Evolutionary conservation across 202 grass and related monocot species (phyloP).

Genomic region (Digitaria exilis): DNA sequence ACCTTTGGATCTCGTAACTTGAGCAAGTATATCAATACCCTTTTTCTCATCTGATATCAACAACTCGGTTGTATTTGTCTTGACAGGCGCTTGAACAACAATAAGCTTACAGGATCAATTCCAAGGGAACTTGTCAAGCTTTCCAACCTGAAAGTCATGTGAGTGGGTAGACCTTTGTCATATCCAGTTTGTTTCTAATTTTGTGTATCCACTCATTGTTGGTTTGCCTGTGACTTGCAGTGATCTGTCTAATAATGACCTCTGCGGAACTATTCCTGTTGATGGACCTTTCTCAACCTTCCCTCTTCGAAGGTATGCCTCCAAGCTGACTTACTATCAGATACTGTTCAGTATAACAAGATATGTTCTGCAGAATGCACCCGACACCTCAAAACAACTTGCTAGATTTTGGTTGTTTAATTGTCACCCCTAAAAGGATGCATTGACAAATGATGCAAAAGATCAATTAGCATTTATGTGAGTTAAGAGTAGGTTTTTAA

Average conservation of each 20-base stretch:
- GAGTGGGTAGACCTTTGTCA: conserved; percentile 48
- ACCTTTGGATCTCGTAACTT: background rate
- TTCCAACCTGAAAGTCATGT: conserved; percentile 95
- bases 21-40: background rate
- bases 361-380: background rate
- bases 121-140: conserved; percentile 82
- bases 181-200: background rate
- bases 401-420: background rate
- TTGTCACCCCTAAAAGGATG: background rate
- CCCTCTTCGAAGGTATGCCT: conserved; percentile 71
- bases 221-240: conserved; percentile 37
- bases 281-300: conserved; percentile 95
- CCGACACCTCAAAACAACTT: background rate
- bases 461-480: background rate
- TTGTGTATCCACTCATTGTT: conserved; percentile 27
- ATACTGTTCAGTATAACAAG: background rate
- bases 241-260: conserved; percentile 93
- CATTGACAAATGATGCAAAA: background rate
- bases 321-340: background rate
- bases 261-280: conserved; percentile 89
- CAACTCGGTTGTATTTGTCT: conserved; percentile 8
- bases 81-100: conserved; percentile 86
- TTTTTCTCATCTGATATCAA: background rate
- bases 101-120: conserved; percentile 85
- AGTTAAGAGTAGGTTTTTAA: background rate